Evolutionary conservation across 345 rosid species (phyloP).

Genomic region (Garcia nutans): DNA sequence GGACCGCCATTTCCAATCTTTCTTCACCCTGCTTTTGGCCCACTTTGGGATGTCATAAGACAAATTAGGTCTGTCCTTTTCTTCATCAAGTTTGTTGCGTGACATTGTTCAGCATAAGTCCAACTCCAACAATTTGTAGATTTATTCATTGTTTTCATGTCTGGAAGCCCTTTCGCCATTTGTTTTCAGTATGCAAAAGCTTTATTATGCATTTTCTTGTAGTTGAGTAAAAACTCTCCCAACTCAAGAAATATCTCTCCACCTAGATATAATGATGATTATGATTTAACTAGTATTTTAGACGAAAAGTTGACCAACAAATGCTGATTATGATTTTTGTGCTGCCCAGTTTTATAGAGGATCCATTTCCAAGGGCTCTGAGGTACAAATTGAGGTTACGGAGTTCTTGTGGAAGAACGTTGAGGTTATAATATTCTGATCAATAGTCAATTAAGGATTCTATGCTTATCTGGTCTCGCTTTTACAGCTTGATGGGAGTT

Average conservation of each 20-base stretch:
- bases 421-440: constrained; percentile 47
- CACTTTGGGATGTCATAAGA: constrained; percentile 87
- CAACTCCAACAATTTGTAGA: not conserved
- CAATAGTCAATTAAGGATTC: constrained; percentile 11
- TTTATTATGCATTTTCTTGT: constrained; percentile 11
- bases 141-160: not conserved
- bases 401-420: constrained; percentile 90
- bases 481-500: constrained; percentile 80
- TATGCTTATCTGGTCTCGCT: constrained; percentile 26
- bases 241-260: not conserved
- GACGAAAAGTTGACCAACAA: not conserved
- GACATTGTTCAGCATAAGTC: not conserved
- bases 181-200: not conserved
- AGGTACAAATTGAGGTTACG: constrained; percentile 81
- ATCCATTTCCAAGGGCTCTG: constrained; percentile 71
- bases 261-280: not conserved
- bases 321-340: constrained; percentile 14
- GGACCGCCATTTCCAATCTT: constrained; percentile 88
- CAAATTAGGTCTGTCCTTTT: constrained; percentile 43
- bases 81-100: not conserved
- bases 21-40: constrained; percentile 93
- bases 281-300: not conserved
- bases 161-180: not conserved
- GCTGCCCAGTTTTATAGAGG: constrained; percentile 66
- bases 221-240: not conserved